These are phyloP conservation scores for Vaccinium corymbosum DNA, from an alignment of 148 eudicot genomes.

Conservation along the genomic window DNA sequence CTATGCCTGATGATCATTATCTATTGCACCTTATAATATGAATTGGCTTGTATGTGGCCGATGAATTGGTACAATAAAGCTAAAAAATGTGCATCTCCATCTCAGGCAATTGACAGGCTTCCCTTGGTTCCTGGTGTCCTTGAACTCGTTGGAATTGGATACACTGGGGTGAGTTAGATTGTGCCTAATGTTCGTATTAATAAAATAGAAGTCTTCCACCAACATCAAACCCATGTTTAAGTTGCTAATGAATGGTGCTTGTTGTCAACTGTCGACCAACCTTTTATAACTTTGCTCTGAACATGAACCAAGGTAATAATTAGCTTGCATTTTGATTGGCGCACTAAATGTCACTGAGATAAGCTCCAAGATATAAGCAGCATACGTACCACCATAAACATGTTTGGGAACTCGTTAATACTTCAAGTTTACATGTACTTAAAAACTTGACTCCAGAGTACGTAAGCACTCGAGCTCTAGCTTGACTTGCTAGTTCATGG, in stretches of 20 bases:
- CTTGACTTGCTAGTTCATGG: neutral
- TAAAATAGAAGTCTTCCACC: neutral
- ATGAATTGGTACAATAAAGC: neutral
- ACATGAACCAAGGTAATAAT: neutral
- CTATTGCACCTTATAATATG: neutral
- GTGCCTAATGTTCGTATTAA: neutral
- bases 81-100: neutral
- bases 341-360: no score
- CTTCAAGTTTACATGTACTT: neutral
- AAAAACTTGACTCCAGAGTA: neutral
- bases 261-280: neutral
- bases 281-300: neutral
- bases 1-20: neutral
- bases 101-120: slow-evolving; percentile 92
- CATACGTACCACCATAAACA: neutral
- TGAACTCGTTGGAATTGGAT: slow-evolving; percentile 96
- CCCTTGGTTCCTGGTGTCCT: slow-evolving; percentile 81
- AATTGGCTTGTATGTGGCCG: neutral
- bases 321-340: neutral
- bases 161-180: slow-evolving; percentile 68
- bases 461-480: neutral
- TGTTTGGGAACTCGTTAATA: neutral
- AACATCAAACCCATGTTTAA: neutral
- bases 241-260: neutral
- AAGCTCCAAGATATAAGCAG: neutral